phyloP scores from a whole-genome alignment of 2,329 filamentous ascomycete genomes.

The Plectosphaerella sp. region DNA sequence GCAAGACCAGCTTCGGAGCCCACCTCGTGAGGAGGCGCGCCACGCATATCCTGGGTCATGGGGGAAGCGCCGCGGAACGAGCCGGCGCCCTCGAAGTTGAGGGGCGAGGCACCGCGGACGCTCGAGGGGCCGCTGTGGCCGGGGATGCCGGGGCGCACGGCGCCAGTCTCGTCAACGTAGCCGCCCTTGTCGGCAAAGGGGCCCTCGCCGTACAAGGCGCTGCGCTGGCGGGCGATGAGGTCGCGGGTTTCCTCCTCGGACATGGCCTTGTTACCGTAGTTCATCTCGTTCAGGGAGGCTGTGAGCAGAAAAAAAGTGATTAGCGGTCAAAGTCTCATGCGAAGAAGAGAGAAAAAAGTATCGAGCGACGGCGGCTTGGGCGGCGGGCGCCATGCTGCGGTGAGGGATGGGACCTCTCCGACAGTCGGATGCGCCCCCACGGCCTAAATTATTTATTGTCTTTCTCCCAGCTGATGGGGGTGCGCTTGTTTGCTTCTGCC shows the following conservation, averaged over 20 bases:
- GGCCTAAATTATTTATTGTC: slow-evolving; percentile 30
- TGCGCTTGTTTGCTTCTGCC: slow-evolving; percentile 4
- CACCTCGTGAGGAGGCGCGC: slow-evolving; percentile 37
- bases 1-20: slow-evolving; percentile 32
- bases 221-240: slow-evolving; percentile 91
- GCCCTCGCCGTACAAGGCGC: slow-evolving; percentile 81
- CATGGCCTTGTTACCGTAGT: slow-evolving; percentile 67
- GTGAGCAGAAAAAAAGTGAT: slow-evolving; percentile 6
- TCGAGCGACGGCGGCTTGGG: not conserved
- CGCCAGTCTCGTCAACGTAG: slow-evolving; percentile 65
- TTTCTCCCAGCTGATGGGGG: slow-evolving; percentile 7
- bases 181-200: slow-evolving; percentile 62
- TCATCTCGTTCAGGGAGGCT: slow-evolving; percentile 13
- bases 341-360: no score
- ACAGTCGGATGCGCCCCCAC: slow-evolving; percentile 9
- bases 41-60: slow-evolving; percentile 55
- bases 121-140: slow-evolving; percentile 59
- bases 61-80: slow-evolving; percentile 23
- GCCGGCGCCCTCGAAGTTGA: slow-evolving; percentile 60
- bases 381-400: slow-evolving; percentile 1
- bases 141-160: slow-evolving; percentile 61
- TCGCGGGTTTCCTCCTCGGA: slow-evolving; percentile 95
- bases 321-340: slow-evolving; percentile 5
- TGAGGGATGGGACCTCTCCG: not conserved
- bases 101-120: slow-evolving; percentile 72